Percentiles rank a stretch among this genome's conserved stretches.
Evolutionary conservation across 495 filamentous ascomycete genomes (phyloP).

Genomic region (Daldinia decipiens): DNA sequence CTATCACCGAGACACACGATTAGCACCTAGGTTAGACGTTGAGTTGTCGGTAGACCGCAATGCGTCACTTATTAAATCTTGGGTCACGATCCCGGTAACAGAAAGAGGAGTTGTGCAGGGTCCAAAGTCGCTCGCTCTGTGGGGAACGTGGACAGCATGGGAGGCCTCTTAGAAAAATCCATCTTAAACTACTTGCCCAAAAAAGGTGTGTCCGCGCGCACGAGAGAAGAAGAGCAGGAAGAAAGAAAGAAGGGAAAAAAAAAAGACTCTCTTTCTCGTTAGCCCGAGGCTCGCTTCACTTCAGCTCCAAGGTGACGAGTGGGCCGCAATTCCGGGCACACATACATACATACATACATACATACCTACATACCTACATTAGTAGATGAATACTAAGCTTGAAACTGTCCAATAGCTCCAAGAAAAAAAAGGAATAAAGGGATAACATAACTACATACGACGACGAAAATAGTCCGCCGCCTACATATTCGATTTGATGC

Average conservation of each 20-base stretch:
- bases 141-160: constrained; percentile 22
- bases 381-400: constrained; percentile 14
- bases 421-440: constrained; percentile 1
- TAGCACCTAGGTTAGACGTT: too few relatives aligned
- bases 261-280: neutral
- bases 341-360: constrained; percentile 17
- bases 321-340: constrained; percentile 43
- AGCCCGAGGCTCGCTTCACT: constrained; percentile 25
- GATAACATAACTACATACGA: neutral
- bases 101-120: constrained; percentile 43
- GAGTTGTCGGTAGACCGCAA: constrained; percentile 27
- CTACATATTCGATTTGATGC: neutral
- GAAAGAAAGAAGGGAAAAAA: neutral
- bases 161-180: constrained; percentile 38
- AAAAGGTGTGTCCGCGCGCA: constrained; percentile 28
- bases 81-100: constrained; percentile 35
- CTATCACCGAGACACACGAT: constrained; percentile 42
- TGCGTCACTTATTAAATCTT: constrained; percentile 44
- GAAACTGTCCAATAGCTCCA: constrained; percentile 19
- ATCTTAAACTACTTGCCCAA: constrained; percentile 37
- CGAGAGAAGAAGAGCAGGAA: neutral
- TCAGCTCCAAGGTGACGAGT: constrained; percentile 25
- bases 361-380: constrained; percentile 41
- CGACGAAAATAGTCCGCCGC: neutral
- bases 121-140: constrained; percentile 16